These are phyloP conservation scores for Cutaneotrichosporon cavernicola DNA, from an alignment of 1,284 basidiomycete genomes.

Conservation along the genomic window DNA sequence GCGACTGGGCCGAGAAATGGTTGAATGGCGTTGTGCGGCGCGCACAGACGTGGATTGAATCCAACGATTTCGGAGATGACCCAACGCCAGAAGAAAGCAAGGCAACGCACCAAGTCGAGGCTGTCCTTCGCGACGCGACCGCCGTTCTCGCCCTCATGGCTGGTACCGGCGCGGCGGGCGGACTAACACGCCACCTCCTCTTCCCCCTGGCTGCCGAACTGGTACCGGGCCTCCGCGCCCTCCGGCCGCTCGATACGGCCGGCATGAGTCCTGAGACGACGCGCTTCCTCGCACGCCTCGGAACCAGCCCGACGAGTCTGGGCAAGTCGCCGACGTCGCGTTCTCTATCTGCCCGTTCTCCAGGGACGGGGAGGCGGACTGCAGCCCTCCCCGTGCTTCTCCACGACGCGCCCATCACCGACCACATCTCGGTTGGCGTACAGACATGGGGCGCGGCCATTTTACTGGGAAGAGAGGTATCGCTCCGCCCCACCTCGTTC, in stretches of 20 bases:
- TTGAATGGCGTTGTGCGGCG: conserved; percentile 47
- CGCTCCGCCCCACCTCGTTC: conserved; percentile 58
- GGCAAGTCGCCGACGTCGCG: conserved; percentile 9
- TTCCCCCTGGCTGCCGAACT: conserved; percentile 45
- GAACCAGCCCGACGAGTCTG: background rate
- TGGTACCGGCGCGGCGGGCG: conserved; percentile 57
- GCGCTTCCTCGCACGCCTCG: conserved; percentile 32
- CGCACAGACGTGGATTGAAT: conserved; percentile 41
- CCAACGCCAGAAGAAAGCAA: conserved; percentile 7
- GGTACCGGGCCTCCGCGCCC: conserved; percentile 29
- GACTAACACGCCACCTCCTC: conserved; percentile 46
- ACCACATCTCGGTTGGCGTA: conserved; percentile 74
- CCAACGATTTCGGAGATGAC: conserved; percentile 16
- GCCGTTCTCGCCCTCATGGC: conserved; percentile 65
- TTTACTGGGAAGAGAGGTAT: conserved; percentile 74
- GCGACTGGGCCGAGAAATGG: conserved; percentile 54
- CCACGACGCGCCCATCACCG: conserved; percentile 70
- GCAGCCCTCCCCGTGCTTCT: conserved; percentile 57
- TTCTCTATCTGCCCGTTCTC: background rate
- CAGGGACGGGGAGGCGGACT: conserved; percentile 19
- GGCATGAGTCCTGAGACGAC: conserved; percentile 41
- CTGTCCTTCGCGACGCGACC: conserved; percentile 57
- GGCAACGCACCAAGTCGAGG: conserved; percentile 13
- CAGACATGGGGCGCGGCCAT: conserved; percentile 90
- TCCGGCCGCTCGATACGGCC: conserved; percentile 26